Evolutionary conservation across 202 grass and related monocot genomes (phyloP).

Genomic region (Cymbopogon flexuosus): DNA sequence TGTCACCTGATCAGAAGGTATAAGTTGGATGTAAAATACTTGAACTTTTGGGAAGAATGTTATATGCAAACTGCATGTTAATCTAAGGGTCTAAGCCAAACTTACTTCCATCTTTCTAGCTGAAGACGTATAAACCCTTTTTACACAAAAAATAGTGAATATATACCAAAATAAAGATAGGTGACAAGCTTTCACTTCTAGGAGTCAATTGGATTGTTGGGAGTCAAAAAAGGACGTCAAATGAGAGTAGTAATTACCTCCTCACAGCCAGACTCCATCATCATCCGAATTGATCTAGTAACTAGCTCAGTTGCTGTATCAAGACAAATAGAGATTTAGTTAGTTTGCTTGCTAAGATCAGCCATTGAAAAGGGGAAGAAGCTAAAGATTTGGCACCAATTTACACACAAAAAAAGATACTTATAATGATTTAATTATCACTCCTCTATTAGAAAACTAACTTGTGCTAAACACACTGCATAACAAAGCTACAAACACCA

Average conservation of each 20-base stretch:
- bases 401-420: not conserved
- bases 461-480: not conserved
- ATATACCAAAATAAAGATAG: not conserved
- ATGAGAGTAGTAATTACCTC: slow-evolving; percentile 48
- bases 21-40: not conserved
- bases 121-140: not conserved
- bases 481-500: not conserved
- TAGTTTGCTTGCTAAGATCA: slow-evolving; percentile 3
- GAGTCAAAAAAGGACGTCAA: not conserved
- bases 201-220: not conserved
- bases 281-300: slow-evolving; percentile 70
- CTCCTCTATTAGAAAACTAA: not conserved
- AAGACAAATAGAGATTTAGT: slow-evolving; percentile 22
- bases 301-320: slow-evolving; percentile 82
- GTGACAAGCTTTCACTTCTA: not conserved
- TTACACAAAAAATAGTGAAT: not conserved
- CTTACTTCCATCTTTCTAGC: not conserved
- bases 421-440: not conserved
- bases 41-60: not conserved
- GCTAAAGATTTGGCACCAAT: not conserved
- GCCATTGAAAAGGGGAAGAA: not conserved
- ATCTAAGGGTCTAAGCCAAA: not conserved
- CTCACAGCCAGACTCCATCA: slow-evolving; percentile 97
- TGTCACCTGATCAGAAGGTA: slow-evolving; percentile 56
- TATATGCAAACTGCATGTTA: not conserved